Evolutionary conservation across 257 asterid species (phyloP).

Genomic region (Capsicum pubescens): DNA sequence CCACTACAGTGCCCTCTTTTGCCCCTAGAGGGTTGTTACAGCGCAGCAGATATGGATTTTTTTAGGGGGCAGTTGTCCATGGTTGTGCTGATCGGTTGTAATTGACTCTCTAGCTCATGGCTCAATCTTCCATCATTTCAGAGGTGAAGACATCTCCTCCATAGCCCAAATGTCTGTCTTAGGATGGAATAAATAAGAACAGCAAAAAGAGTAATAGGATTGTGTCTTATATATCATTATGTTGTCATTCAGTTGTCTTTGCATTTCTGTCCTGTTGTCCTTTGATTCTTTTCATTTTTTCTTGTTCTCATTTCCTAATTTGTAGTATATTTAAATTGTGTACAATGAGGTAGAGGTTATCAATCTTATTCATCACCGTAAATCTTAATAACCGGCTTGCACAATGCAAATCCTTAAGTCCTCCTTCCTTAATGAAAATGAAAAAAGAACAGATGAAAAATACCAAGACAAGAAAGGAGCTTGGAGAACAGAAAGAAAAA

Average conservation of each 20-base stretch:
- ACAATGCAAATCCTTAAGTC: not conserved
- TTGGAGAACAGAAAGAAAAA: not conserved
- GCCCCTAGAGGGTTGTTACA: not conserved
- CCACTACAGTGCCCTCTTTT: not conserved
- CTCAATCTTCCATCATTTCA: too few relatives aligned
- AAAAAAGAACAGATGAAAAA: not conserved
- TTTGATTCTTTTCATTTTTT: not conserved
- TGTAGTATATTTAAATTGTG: not conserved
- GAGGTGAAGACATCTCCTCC: not conserved
- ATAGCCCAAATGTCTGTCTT: not conserved
- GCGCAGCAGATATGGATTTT: not conserved
- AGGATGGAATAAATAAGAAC: not conserved
- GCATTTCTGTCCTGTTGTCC: not conserved
- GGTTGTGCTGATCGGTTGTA: slow-evolving; percentile 10
- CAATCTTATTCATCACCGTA: not conserved
- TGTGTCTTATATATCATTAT: not conserved
- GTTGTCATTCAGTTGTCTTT: not conserved
- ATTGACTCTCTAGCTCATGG: not conserved
- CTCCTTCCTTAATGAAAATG: not conserved
- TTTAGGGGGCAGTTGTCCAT: not conserved
- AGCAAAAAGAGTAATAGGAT: not conserved
- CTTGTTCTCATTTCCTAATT: not conserved
- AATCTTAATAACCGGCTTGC: not conserved
- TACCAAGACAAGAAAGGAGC: not conserved
- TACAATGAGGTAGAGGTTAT: not conserved